Percentiles rank a stretch among this genome's conserved stretches.
Evolutionary conservation across 2,329 filamentous ascomycete species (phyloP).

Genomic region (Diplodia scrobiculata): DNA sequence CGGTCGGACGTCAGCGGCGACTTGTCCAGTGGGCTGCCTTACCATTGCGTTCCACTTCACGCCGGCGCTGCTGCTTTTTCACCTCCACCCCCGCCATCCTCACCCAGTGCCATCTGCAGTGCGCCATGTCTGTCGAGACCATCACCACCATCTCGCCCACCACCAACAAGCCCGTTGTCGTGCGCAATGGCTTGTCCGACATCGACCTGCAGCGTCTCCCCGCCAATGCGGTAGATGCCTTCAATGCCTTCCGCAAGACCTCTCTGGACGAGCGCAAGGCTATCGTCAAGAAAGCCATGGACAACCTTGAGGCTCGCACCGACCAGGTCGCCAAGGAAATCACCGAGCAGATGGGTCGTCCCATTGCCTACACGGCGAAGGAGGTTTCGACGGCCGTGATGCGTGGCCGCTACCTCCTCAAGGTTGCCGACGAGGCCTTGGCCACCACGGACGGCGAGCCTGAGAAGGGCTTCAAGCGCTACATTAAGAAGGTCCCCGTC

Average conservation of each 20-base stretch:
- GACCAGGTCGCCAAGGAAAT: constrained; percentile 82
- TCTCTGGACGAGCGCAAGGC: constrained; percentile 72
- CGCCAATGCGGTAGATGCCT: constrained; percentile 70
- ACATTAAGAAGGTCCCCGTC: constrained; percentile 83
- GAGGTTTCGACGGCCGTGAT: constrained; percentile 85
- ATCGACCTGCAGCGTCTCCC: constrained; percentile 73
- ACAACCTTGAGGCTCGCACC: constrained; percentile 68
- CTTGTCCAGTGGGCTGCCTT: neutral
- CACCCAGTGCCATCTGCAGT: constrained; percentile 30
- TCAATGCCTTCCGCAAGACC: constrained; percentile 74
- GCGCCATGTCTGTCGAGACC: constrained; percentile 56
- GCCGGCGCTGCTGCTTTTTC: neutral
- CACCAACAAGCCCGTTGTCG: constrained; percentile 81
- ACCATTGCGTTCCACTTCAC: neutral
- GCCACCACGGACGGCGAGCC: constrained; percentile 78
- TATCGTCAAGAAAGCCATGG: constrained; percentile 78
- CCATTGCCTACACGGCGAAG: constrained; percentile 80
- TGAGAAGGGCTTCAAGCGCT: constrained; percentile 87
- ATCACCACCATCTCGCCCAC: constrained; percentile 83
- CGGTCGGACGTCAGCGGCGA: constrained; percentile 22
- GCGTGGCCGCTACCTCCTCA: constrained; percentile 81
- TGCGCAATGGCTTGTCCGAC: constrained; percentile 71
- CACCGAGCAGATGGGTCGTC: constrained; percentile 92
- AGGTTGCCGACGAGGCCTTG: constrained; percentile 76
- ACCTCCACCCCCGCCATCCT: neutral